Base-by-base conservation (phyloP, 345 rosid species). In the Turritis glabra region DNA sequence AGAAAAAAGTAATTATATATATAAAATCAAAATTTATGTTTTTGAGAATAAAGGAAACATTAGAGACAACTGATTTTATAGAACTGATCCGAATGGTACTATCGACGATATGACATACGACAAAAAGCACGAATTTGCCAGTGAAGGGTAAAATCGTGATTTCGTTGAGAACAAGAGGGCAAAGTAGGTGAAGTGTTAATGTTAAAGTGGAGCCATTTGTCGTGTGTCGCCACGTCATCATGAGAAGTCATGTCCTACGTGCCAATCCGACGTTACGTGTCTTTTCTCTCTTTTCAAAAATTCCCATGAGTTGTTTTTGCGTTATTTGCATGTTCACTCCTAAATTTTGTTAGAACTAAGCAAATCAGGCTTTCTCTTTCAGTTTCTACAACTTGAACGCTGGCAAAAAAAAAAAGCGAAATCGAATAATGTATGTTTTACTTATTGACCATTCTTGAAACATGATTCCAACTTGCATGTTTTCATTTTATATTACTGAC, bases 141-240 rank as follows among this genome's bases (percentile, higher is more conserved):
- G 46, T 27, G 1, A 38, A 75, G 35, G 62, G 54, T 59, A 75
- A 27, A 38, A 38, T 11, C 62, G 73, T 59, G 1, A 29, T 59
- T 38, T 29, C 2, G 0, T 29, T 14, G 8, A 51, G 8, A 27
- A 37, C 40, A 43, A n/a, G 27, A 65, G 72, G 59, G 78, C 11
- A 56, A 48, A 47, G 61, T 67, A 58, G 60, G 67, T 67, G 11
- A 48, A 75, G 60, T 37, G 25, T 74, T 57, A 58, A 74, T 67
- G 48, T 18, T 18, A 6, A 6, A 6, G 67, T 74, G 67, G 67
- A 67, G 67, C 54, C 73, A 48, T 47, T 21, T 59, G 29, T 67
- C 79, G 57, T 57, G 3, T 40, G 55, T 67, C 63, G 63, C 74
- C 69, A 68, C 35, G 55, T 75, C 79, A 75, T 47, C 52, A 13